phyloP scores from a whole-genome alignment of 768 basidiomycete species.

The Mycena leptocephala region DNA sequence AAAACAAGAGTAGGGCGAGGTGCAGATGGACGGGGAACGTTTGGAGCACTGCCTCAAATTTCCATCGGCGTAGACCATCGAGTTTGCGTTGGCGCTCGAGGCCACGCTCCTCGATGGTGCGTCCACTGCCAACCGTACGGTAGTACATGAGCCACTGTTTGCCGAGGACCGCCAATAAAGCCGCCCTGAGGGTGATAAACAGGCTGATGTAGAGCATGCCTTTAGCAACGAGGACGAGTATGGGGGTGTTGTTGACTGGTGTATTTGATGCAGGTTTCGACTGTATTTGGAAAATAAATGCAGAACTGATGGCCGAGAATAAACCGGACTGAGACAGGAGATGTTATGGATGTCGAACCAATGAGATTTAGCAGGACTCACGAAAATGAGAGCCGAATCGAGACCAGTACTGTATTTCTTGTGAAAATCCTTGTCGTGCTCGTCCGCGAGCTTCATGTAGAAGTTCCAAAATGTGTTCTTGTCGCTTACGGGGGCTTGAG shows the following conservation, averaged over 20 bases:
- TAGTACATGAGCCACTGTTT: conserved; percentile 20
- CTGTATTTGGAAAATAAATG: conserved; percentile 6
- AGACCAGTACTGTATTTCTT: conserved; percentile 17
- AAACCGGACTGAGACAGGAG: not conserved
- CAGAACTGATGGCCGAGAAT: conserved; percentile 21
- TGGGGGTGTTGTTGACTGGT: not conserved
- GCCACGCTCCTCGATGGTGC: conserved; percentile 11
- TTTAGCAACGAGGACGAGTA: not conserved
- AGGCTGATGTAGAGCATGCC: conserved; percentile 12
- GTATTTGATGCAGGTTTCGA: not conserved
- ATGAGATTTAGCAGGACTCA: not conserved
- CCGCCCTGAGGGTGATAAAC: not conserved
- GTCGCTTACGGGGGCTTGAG: not conserved
- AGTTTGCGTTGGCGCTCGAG: conserved; percentile 11
- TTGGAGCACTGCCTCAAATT: conserved; percentile 4
- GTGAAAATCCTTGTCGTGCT: conserved; percentile 19
- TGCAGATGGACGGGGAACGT: conserved; percentile 1
- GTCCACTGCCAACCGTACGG: not conserved
- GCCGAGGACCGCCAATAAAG: conserved; percentile 5
- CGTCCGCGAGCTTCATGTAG: conserved; percentile 15
- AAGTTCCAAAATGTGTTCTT: conserved; percentile 20
- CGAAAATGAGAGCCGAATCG: conserved; percentile 14
- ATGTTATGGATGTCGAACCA: not conserved
- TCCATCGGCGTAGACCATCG: conserved; percentile 10
- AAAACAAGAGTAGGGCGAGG: conserved; percentile 2